Evolutionary conservation across 371 early-diverging fungal genomes (phyloP).

Genomic region (Umbelopsis sp.): DNA sequence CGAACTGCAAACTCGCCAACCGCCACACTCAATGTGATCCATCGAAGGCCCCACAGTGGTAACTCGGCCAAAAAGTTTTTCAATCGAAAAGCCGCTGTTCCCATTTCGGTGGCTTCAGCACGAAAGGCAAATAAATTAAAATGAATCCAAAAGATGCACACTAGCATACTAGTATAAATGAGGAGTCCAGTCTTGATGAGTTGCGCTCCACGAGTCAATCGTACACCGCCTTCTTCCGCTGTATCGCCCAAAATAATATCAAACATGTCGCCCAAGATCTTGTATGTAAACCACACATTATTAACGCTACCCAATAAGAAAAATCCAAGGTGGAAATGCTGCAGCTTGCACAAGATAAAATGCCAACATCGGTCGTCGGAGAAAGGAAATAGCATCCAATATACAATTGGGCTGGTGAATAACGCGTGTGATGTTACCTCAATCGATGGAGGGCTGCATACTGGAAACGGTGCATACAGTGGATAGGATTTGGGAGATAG

Average conservation of each 20-base stretch:
- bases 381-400: slow-evolving; percentile 53
- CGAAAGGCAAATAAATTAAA: slow-evolving; percentile 66
- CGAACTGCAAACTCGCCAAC: slow-evolving; percentile 52
- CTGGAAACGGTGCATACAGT: slow-evolving; percentile 48
- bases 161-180: slow-evolving; percentile 43
- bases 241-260: slow-evolving; percentile 39
- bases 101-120: slow-evolving; percentile 30
- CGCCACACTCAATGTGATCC: slow-evolving; percentile 64
- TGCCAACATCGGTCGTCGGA: slow-evolving; percentile 56
- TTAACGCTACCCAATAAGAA: slow-evolving; percentile 63
- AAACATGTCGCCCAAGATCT: slow-evolving; percentile 61
- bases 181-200: slow-evolving; percentile 43
- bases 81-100: slow-evolving; percentile 25
- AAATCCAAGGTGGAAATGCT: slow-evolving; percentile 65
- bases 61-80: slow-evolving; percentile 59
- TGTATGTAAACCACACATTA: slow-evolving; percentile 61
- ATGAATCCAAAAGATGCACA: slow-evolving; percentile 64
- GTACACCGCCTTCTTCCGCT: background rate
- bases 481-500: slow-evolving; percentile 28
- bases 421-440: slow-evolving; percentile 34
- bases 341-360: slow-evolving; percentile 52
- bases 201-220: background rate
- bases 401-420: slow-evolving; percentile 35
- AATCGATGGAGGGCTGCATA: slow-evolving; percentile 27
- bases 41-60: slow-evolving; percentile 63